A percentile compares a stretch with the other conserved stretches of the same genome.
Conservation (phyloP, 106 monocot genomes). For the Acorus calamus region DNA sequence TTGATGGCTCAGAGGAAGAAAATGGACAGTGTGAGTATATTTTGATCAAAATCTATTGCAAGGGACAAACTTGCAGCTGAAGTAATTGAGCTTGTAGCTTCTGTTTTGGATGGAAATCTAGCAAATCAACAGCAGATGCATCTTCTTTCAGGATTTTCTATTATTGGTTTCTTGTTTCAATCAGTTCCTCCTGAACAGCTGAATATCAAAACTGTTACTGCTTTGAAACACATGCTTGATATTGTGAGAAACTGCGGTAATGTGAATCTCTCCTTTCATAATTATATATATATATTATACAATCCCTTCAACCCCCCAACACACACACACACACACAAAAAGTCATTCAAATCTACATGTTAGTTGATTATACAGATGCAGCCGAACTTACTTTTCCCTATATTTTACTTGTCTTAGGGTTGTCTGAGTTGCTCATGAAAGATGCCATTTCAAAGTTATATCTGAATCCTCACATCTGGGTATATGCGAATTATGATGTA, state of each 20-base stretch:
- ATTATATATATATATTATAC: background rate
- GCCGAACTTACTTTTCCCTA: too few species aligned
- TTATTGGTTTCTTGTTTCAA: conserved; percentile 86
- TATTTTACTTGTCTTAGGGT: conserved; percentile 19
- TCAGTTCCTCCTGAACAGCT: conserved; percentile 70
- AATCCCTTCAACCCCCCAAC: background rate
- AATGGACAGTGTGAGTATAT: conserved; percentile 21
- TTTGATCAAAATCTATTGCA: conserved; percentile 18
- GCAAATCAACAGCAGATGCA: conserved; percentile 98
- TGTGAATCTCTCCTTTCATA: background rate
- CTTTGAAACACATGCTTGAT: conserved; percentile 74
- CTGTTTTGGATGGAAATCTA: conserved; percentile 81
- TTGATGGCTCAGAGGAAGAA: conserved; percentile 30
- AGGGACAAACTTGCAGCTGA: conserved; percentile 58
- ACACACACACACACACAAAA: too few species aligned
- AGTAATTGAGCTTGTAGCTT: conserved; percentile 76
- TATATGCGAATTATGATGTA: conserved; percentile 79
- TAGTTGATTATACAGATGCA: too few species aligned
- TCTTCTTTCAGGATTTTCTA: conserved; percentile 82
- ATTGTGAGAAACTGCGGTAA: conserved; percentile 67
- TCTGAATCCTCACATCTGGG: conserved; percentile 89
- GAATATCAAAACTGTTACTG: conserved; percentile 61
- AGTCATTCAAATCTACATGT: too few species aligned
- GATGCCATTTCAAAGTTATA: conserved; percentile 77
- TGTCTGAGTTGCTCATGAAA: conserved; percentile 64